Evolutionary conservation across 2,329 filamentous ascomycete species (phyloP), one percentile per base, ranked within the genome.

Genomic region (Grosmannia serpens): DNA sequence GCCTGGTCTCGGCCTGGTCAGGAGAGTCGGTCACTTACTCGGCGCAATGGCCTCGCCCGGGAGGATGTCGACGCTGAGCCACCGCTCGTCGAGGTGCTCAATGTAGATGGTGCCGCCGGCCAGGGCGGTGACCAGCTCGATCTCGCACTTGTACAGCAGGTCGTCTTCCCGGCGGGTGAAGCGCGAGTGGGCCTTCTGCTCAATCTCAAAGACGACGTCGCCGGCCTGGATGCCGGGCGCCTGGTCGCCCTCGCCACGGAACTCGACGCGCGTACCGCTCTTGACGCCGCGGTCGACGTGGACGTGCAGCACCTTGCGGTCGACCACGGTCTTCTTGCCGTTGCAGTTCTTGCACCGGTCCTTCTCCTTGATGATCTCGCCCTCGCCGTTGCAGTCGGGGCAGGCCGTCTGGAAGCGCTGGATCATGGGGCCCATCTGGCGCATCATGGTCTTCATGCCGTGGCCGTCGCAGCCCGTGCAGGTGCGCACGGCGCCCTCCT

Each of bases 361-460:
- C 80, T 95, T 95, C 65, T 97, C 92, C 70, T 89, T 90, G 73
- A 99, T 92, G 64, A 87, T 91, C 78, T 99, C 94, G 61, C 94
- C 92, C 74, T 99, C 94, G 63, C 95, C 95, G 67, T 94, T 92
- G 73, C 94, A 99, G 76, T 99, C 95, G 31, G 91, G 89, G 82
- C 94, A 99, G 67, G 96, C 91, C 33, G 92, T 97, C 81, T 99
- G 94, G 85, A 99, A 99, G 60, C 94, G 89, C 78, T 99, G 95
- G 67, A 99, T 97, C 94, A 99, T 99, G 61, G 94, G 94, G 56
- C 94, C 94, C 91, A 99, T 97, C 77, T 99, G 94, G 71, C 95
- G 88, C 94, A 99, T 96, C 92, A 99, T 97, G 47, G 89, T 96
- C 87, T 97, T 97, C 89, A 96, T 96, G 74, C 94, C 94, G 64